A percentile compares a stretch with the other conserved stretches of the same genome.
Conservation (phyloP, 768 basidiomycete genomes). For the Pulveroboletus sp. region DNA sequence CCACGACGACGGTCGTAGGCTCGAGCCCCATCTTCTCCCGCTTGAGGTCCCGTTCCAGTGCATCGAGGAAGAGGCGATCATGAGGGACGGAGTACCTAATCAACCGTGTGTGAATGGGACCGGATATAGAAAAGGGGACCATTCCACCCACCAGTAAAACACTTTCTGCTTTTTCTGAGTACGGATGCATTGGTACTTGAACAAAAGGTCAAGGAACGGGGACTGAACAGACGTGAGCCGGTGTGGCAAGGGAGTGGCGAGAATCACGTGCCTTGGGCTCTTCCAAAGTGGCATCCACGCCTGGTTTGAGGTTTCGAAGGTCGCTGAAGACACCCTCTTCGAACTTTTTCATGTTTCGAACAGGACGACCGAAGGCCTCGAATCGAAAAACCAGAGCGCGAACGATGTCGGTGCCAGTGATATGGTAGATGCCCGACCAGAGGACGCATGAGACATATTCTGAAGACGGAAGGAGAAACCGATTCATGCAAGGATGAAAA, state of each 20-base stretch:
- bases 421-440: slow-evolving; percentile 89
- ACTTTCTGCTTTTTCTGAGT: slow-evolving; percentile 99
- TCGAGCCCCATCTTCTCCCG: slow-evolving; percentile 89
- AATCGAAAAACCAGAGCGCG: slow-evolving; percentile 92
- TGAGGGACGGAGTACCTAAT: slow-evolving; percentile 94
- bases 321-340: slow-evolving; percentile 96
- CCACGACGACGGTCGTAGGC: slow-evolving; percentile 68
- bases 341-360: slow-evolving; percentile 93
- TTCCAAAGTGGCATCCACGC: slow-evolving; percentile 86
- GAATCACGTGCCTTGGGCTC: slow-evolving; percentile 79
- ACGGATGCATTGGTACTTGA: slow-evolving; percentile 95
- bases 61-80: slow-evolving; percentile 94
- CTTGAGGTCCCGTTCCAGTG: slow-evolving; percentile 93
- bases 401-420: slow-evolving; percentile 96
- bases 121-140: neutral
- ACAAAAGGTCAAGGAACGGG: slow-evolving; percentile 87
- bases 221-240: slow-evolving; percentile 46
- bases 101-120: neutral
- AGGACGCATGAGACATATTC: slow-evolving; percentile 89
- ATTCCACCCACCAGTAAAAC: slow-evolving; percentile 80
- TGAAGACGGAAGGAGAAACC: slow-evolving; percentile 82
- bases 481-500: slow-evolving; percentile 76
- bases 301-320: slow-evolving; percentile 89
- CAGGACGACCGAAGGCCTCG: slow-evolving; percentile 88
- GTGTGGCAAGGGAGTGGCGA: neutral